These are phyloP conservation scores for Fusarium beomiforme DNA, from an alignment of 2,329 filamentous ascomycete genomes.

Conservation along the genomic window DNA sequence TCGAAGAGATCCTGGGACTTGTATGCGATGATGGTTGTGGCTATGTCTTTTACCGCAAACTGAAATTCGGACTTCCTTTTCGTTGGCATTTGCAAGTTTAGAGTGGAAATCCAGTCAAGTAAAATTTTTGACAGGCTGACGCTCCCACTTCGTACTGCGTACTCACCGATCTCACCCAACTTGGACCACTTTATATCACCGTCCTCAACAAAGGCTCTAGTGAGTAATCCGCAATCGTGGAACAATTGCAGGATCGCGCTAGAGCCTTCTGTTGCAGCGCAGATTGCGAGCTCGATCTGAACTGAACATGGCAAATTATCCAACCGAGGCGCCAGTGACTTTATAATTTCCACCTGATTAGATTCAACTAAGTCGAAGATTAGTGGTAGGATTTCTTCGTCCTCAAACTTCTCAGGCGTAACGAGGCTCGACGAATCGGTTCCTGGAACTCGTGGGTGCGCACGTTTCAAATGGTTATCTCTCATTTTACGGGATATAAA, in stretches of 20 bases:
- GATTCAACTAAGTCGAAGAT: neutral
- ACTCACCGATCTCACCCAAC: too few relatives aligned
- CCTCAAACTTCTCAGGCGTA: fast-evolving
- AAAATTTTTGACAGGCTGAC: fast-evolving
- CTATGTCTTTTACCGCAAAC: too few relatives aligned
- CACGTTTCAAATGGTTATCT: fast-evolving
- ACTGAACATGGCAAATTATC: fast-evolving
- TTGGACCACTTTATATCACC: too few relatives aligned
- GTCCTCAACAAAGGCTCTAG: neutral
- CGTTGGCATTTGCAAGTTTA: too few relatives aligned
- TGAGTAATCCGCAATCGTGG: fast-evolving
- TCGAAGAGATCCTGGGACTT: fast-evolving
- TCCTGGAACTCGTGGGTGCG: fast-evolving
- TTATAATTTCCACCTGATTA: fast-evolving
- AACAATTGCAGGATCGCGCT: fast-evolving
- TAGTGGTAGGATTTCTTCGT: neutral
- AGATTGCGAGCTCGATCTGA: fast-evolving
- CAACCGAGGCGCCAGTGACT: fast-evolving
- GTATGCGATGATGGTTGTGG: neutral
- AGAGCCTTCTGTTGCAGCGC: fast-evolving
- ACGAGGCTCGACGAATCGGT: fast-evolving
- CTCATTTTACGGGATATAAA: neutral
- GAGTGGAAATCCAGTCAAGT: fast-evolving
- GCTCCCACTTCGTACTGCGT: neutral
- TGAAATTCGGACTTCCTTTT: too few relatives aligned